Base-by-base conservation (phyloP, 129 eudicot species). In the Escallonia herrerae region DNA sequence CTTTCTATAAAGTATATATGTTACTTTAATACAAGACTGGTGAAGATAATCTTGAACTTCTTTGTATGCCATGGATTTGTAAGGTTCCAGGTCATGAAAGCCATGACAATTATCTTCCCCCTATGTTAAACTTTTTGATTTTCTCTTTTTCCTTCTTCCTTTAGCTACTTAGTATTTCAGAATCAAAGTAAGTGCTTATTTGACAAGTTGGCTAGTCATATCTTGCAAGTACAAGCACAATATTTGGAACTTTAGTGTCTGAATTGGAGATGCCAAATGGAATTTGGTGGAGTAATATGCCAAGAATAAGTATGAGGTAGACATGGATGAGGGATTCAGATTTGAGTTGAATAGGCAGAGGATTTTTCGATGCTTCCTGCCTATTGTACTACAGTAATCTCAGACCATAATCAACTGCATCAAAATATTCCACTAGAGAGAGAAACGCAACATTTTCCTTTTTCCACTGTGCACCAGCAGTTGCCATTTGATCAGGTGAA, bases 261-360 rank as follows among this genome's bases (percentile, higher is more conserved):
- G 10, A 62, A 22, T 62, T 14, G 54, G 14, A 22, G 67, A 62
- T 62, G 66, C 9, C 43, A 47, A 64, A 53, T 53, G 42, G 8
- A 38, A 66, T 52, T 65, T 66, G 48, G 13, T 53, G 42, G 3
- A 37, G 9, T 50, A 65, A 49, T 64, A 48, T 64, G 47, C 69
- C 41, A 2, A 13, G 58, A 49, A 49, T 40, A 65, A 51, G n/a
- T 39, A 3, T 13, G 37, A 63, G 6, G 37, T 54, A 14, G 14
- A 40, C 14, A 58, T 39, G 38, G 22, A 58, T 58, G 5, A 58
- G 43, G 4, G 62, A 58, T 37, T 58, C 15, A 58, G 15, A 58
- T 52, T 7, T 50, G 47, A 8, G n/a, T n/a, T 22, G 33, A 22
- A 22, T 1, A 0, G 33, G 33, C 33, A 22, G 33, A 1, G 33